phyloP scores from a whole-genome alignment of 148 eudicot genomes.

The Heliamphora exappendiculata region DNA sequence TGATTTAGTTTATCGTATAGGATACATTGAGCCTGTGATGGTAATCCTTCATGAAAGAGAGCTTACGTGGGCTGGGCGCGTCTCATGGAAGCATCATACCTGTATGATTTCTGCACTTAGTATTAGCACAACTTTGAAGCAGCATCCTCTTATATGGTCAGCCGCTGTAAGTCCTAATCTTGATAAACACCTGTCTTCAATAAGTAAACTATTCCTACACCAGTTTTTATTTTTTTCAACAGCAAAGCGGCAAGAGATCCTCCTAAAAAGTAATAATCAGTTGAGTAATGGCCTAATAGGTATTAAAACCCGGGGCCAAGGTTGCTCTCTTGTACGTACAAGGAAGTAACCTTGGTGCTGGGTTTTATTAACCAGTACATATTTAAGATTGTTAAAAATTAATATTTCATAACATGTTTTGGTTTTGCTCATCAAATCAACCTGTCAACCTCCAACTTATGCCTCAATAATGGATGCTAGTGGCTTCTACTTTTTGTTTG shows the following conservation, averaged over 20 bases:
- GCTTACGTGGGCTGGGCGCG: constrained; percentile 95
- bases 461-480: not conserved
- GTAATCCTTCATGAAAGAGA: constrained; percentile 88
- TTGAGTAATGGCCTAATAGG: not conserved
- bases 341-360: not conserved
- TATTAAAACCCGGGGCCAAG: not conserved
- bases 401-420: not conserved
- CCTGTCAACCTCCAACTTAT: not conserved
- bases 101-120: constrained; percentile 90
- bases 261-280: not conserved
- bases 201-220: not conserved
- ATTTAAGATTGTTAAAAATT: not conserved
- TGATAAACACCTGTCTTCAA: not conserved
- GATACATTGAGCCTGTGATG: constrained; percentile 94
- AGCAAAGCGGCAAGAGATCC: not conserved
- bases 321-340: not conserved
- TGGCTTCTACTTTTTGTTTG: not conserved
- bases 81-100: constrained; percentile 90
- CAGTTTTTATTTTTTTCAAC: not conserved
- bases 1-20: constrained; percentile 26
- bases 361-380: not conserved
- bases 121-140: constrained; percentile 82
- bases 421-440: not conserved
- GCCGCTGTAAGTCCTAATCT: constrained; percentile 52
- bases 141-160: constrained; percentile 98